Percentiles rank a stretch among this genome's conserved stretches.
Evolutionary conservation across 768 basidiomycete genomes (phyloP).

Genomic region (Naganishia onofrii): DNA sequence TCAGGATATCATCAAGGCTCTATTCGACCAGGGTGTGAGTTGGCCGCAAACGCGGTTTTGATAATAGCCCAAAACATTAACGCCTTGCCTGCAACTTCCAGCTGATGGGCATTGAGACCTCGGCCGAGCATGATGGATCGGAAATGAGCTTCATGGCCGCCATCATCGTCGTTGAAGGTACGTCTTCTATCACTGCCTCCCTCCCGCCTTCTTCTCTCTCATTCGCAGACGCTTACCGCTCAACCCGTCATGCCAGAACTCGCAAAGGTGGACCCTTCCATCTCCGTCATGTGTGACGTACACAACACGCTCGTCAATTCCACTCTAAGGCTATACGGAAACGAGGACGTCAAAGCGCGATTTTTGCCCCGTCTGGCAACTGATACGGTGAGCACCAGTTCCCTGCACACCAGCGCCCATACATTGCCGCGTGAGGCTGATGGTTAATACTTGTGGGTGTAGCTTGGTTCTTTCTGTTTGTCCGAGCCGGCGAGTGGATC

Average conservation of each 20-base stretch:
- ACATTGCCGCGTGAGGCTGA: too few relatives aligned
- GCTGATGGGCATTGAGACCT: conserved; percentile 96
- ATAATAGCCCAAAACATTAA: too few relatives aligned
- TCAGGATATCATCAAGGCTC: conserved; percentile 66
- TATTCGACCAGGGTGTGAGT: conserved; percentile 79
- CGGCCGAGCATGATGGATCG: conserved; percentile 75
- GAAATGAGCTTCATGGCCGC: conserved; percentile 91
- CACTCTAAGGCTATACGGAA: conserved; percentile 80
- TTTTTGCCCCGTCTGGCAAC: conserved; percentile 81
- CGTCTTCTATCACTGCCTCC: background rate
- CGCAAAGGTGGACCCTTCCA: conserved; percentile 90
- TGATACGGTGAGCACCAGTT: conserved; percentile 60
- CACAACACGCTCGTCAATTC: conserved; percentile 99
- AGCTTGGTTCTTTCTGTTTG: conserved; percentile 95
- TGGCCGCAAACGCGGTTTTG: conserved; percentile 53
- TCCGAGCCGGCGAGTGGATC: conserved; percentile 91
- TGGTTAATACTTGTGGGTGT: background rate
- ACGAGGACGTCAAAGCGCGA: conserved; percentile 76
- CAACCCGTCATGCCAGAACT: conserved; percentile 60
- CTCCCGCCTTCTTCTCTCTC: background rate
- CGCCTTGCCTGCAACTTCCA: conserved; percentile 43
- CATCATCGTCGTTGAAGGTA: conserved; percentile 82
- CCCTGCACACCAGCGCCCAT: too few relatives aligned
- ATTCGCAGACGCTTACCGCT: background rate
- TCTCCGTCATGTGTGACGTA: conserved; percentile 94